Percentiles rank a stretch among this genome's conserved stretches.
Conservation (phyloP, 2,329 filamentous ascomycete species). For the Ascochyta pisi region DNA sequence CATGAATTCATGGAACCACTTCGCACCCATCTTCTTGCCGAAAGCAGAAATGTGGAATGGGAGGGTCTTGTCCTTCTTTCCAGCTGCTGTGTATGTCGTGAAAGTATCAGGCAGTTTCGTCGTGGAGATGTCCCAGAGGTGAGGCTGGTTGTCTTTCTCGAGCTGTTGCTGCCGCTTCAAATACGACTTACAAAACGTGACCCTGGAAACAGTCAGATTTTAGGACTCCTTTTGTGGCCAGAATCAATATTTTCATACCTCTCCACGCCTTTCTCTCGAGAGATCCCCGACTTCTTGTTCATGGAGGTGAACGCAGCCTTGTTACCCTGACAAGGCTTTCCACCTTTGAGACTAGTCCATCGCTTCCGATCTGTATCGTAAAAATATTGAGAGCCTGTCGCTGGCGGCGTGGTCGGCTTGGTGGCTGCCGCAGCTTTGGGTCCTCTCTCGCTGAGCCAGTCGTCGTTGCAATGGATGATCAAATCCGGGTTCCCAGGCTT, state of each 20-base stretch:
- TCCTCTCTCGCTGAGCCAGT: slow-evolving; percentile 14
- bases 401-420: slow-evolving; percentile 2
- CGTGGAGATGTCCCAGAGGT: slow-evolving; percentile 18
- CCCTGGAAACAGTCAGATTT: not conserved
- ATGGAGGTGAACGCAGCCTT: slow-evolving; percentile 13
- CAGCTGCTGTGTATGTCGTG: slow-evolving; percentile 8
- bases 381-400: not conserved
- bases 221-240: not conserved
- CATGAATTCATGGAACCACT: slow-evolving; percentile 22
- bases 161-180: slow-evolving; percentile 11
- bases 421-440: slow-evolving; percentile 1
- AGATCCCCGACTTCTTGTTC: slow-evolving; percentile 2
- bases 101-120: slow-evolving; percentile 15
- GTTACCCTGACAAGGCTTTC: slow-evolving; percentile 16
- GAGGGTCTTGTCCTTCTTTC: slow-evolving; percentile 11
- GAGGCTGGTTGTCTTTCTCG: slow-evolving; percentile 17
- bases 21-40: slow-evolving; percentile 13
- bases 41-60: slow-evolving; percentile 20
- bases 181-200: slow-evolving; percentile 13
- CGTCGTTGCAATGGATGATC: slow-evolving; percentile 22
- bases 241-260: not conserved
- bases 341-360: slow-evolving; percentile 12
- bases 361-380: slow-evolving; percentile 14
- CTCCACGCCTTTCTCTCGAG: slow-evolving; percentile 6
- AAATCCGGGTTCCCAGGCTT: slow-evolving; percentile 7